Base-by-base conservation (phyloP, 2,329 filamentous ascomycete genomes). In the Madurella fahalii region DNA sequence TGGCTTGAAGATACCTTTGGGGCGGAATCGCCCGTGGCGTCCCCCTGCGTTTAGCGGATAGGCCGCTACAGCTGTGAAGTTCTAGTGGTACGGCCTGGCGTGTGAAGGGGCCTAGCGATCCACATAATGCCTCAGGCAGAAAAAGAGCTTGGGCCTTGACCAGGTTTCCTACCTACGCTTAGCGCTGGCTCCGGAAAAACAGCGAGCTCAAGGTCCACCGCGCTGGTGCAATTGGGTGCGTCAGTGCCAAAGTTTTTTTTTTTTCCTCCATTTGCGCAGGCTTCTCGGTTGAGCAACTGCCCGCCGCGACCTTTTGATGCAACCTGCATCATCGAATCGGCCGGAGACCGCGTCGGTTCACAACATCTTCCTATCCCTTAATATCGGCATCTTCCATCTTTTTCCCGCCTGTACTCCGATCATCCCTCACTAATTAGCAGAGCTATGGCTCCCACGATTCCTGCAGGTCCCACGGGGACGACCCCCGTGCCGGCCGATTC, bases 401-500 rank as follows among this genome's bases (percentile, higher is more conserved):
- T 39, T 47, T 54, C 59, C 58, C n/a, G n/a, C 58, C 65, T 64
- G 56, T 58, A 58, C 53, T 51, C 63, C 49, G 40, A 37, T 55
- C 56, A 41, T 55, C 54, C 50, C 59, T 57, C 54, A 62, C 40
- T 37, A 31, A 39, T 40, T 76, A 72, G 71, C 74, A 56, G 72
- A 73, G 54, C 63, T 58, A 66, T 65, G 64, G 69, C 70, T 50
- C 67, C 71, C 69, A 72, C 77, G 61, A 63, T 71, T 61, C 68
- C 69, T 47, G 75, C 78, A 61, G 74, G 76, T 67, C 75, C 78
- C 65, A 72, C 74, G 52, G 69, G 56, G 47, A 44, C 71, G 54
- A 68, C 83, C 50, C 74, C 76, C 41, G 71, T 83, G 63, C 74
- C 81, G 54, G 71, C 76, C 61, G 81, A 86, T 58, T 82, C 86